Percentiles rank a stretch among this genome's conserved stretches.
These are phyloP conservation scores for Cordyceps javanica DNA, from an alignment of 2,329 filamentous ascomycete genomes.

Conservation along the genomic window DNA sequence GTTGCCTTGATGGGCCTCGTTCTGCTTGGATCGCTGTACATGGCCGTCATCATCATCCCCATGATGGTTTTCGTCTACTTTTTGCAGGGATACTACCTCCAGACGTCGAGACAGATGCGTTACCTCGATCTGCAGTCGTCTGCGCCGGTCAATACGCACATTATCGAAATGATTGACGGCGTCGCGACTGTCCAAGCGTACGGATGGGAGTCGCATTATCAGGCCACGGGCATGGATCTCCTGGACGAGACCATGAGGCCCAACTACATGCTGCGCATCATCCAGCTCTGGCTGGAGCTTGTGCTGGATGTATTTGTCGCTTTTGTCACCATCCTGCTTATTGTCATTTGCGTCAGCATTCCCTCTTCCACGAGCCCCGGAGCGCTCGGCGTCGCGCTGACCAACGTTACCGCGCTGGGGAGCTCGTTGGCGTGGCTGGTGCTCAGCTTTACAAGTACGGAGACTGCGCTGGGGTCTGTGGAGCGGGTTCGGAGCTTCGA, in stretches of 20 bases:
- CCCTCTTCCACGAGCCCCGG: slow-evolving; percentile 20
- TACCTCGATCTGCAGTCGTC: slow-evolving; percentile 26
- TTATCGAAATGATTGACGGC: slow-evolving; percentile 23
- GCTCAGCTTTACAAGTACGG: slow-evolving; percentile 25
- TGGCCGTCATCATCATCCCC: slow-evolving; percentile 39
- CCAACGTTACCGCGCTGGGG: slow-evolving; percentile 23
- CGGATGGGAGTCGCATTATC: slow-evolving; percentile 21
- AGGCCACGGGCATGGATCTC: slow-evolving; percentile 15
- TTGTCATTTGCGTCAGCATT: slow-evolving; percentile 36
- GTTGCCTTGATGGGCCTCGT: slow-evolving; percentile 33
- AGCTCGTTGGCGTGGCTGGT: slow-evolving; percentile 24
- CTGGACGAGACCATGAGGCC: slow-evolving; percentile 29
- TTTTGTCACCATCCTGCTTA: slow-evolving; percentile 37
- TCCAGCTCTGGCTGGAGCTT: slow-evolving; percentile 44
- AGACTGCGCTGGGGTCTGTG: slow-evolving; percentile 22
- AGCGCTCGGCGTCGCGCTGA: slow-evolving; percentile 22
- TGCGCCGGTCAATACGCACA: slow-evolving; percentile 23
- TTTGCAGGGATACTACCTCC: slow-evolving; percentile 25
- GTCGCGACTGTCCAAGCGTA: slow-evolving; percentile 29
- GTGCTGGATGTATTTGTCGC: slow-evolving; percentile 41
- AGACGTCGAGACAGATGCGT: slow-evolving; percentile 26
- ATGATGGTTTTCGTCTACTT: slow-evolving; percentile 18
- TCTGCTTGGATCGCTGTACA: slow-evolving; percentile 37
- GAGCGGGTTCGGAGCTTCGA: slow-evolving; percentile 23
- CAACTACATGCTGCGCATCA: slow-evolving; percentile 37